A percentile compares a stretch with the other conserved stretches of the same genome.
phyloP scores from a whole-genome alignment of 495 filamentous ascomycete species.

The Penicillium cataractarum region DNA sequence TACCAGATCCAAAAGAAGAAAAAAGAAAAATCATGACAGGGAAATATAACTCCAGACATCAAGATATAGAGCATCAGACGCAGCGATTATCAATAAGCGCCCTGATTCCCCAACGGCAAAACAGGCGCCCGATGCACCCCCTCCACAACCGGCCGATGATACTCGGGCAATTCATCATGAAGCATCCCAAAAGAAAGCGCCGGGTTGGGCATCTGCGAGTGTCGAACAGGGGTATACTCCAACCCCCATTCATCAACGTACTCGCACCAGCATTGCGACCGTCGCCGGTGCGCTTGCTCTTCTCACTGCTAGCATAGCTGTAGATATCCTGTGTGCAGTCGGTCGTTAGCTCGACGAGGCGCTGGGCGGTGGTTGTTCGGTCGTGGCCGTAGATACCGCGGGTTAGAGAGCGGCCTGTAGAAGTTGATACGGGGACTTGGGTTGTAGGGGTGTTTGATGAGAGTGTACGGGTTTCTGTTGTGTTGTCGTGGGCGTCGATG shows the following conservation, averaged over 20 bases:
- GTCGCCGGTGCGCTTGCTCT: conserved; percentile 26
- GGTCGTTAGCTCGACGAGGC: conserved; percentile 25
- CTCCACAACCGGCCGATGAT: conserved; percentile 25
- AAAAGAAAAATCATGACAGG: neutral
- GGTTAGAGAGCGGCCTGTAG: conserved; percentile 12
- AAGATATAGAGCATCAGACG: neutral
- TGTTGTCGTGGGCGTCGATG: neutral
- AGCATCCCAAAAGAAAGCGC: conserved; percentile 19
- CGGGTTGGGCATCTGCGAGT: conserved; percentile 18
- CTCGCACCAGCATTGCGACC: conserved; percentile 16
- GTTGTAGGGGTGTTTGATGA: neutral
- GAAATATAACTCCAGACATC: neutral
- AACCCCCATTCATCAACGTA: conserved; percentile 45
- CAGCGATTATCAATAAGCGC: conserved; percentile 24
- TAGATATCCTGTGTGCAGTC: conserved; percentile 37
- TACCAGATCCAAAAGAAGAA: neutral
- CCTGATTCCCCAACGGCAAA: conserved; percentile 34
- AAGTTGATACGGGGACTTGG: conserved; percentile 8
- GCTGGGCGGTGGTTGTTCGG: conserved; percentile 17
- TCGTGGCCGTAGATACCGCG: conserved; percentile 29
- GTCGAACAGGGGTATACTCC: conserved; percentile 41
- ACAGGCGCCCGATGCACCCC: conserved; percentile 29
- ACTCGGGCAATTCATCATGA: conserved; percentile 26
- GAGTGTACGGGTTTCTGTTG: neutral
- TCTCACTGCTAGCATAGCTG: conserved; percentile 40